Conservation (phyloP, 2,329 filamentous ascomycete genomes). For the Diaporthe australafricana region DNA sequence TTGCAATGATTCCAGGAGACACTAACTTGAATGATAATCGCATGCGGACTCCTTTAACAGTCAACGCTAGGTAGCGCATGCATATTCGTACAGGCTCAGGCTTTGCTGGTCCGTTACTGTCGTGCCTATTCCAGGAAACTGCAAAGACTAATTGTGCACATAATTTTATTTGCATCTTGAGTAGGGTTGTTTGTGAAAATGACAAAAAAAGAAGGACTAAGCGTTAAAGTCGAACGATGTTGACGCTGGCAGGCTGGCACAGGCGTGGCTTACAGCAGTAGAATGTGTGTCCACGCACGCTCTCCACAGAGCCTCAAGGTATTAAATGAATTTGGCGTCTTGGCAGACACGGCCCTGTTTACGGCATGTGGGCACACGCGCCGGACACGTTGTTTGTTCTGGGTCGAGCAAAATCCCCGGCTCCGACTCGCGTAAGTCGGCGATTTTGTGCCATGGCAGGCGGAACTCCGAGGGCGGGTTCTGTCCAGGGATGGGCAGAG, state of each 20-base stretch:
- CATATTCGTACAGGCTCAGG: neutral
- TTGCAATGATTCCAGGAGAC: too few species aligned
- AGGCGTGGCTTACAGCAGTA: neutral
- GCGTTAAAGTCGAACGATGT: neutral
- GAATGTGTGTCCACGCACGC: neutral
- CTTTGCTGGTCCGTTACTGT: neutral
- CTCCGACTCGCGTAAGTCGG: slow-evolving; percentile 11
- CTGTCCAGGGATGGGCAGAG: neutral
- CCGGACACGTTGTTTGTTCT: neutral
- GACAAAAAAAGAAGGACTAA: neutral
- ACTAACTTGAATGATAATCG: rapidly evolving
- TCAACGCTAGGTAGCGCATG: neutral
- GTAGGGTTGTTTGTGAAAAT: too few species aligned
- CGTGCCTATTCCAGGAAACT: neutral
- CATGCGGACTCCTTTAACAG: neutral
- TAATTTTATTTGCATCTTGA: too few species aligned
- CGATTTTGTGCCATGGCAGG: neutral
- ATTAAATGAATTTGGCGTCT: neutral
- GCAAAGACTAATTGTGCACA: neutral
- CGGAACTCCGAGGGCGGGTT: neutral
- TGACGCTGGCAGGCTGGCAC: neutral
- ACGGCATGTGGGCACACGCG: slow-evolving; percentile 9
- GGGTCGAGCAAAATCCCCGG: slow-evolving; percentile 15
- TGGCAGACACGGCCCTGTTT: neutral
- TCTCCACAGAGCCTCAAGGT: neutral